phyloP scores from a whole-genome alignment of 1,284 basidiomycete species.

The Apiotrichum siamense region DNA sequence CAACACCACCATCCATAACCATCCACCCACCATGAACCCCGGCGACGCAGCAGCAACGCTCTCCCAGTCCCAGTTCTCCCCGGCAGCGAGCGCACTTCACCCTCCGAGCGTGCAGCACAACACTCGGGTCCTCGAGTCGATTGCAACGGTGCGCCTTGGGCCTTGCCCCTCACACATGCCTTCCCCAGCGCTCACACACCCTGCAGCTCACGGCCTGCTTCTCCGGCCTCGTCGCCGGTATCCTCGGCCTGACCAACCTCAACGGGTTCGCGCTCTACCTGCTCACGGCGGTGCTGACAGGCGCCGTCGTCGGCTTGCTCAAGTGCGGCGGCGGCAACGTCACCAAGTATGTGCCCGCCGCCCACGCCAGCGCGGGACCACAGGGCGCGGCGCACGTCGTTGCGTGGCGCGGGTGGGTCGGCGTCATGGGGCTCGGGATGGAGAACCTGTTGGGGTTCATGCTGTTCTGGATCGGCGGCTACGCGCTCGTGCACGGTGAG shows the following conservation, averaged over 20 bases:
- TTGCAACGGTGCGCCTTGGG: conserved; percentile 30
- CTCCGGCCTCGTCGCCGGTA: conserved; percentile 74
- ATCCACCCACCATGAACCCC: conserved; percentile 22
- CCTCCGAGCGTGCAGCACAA: conserved; percentile 67
- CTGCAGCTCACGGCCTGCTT: conserved; percentile 63
- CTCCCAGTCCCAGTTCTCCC: conserved; percentile 29
- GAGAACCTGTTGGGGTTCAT: conserved; percentile 81
- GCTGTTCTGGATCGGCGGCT: conserved; percentile 81
- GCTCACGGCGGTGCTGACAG: conserved; percentile 59
- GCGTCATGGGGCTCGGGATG: conserved; percentile 69
- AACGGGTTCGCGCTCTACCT: conserved; percentile 73
- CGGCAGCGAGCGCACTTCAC: conserved; percentile 51
- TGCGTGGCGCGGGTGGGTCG: conserved; percentile 48
- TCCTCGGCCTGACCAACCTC: conserved; percentile 77
- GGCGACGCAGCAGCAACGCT: conserved; percentile 18
- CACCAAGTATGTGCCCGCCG: conserved; percentile 32
- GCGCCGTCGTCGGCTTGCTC: conserved; percentile 58
- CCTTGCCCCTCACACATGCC: neutral
- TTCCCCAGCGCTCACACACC: neutral
- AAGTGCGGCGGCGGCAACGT: conserved; percentile 58
- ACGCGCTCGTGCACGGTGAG: conserved; percentile 47
- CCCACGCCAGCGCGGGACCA: conserved; percentile 17
- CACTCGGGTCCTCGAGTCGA: conserved; percentile 51
- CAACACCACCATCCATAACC: no score
- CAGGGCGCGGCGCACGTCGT: conserved; percentile 44